A percentile compares a stretch with the other conserved stretches of the same genome.
phyloP scores from a whole-genome alignment of 805 yeast species.

The Wickerhamiella parazyma region DNA sequence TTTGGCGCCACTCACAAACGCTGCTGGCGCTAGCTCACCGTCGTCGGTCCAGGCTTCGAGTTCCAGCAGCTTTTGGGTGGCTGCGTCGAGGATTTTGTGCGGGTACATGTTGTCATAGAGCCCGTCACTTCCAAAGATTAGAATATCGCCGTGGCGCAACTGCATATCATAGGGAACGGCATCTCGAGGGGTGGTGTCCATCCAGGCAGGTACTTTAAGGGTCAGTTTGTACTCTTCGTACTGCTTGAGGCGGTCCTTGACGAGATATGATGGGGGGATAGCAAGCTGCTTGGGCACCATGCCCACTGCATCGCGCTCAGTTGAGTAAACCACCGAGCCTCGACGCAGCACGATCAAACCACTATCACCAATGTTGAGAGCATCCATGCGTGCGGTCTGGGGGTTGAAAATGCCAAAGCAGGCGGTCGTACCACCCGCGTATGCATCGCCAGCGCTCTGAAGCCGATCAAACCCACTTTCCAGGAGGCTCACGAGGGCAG shows the following conservation, averaged over 20 bases:
- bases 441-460: conserved; percentile 41
- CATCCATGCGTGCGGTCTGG: conserved; percentile 37
- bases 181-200: conserved; percentile 54
- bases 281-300: conserved; percentile 80
- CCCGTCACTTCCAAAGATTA: conserved; percentile 87
- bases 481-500: conserved; percentile 38
- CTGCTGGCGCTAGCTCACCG: conserved; percentile 18
- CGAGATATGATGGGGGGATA: conserved; percentile 51
- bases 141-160: conserved; percentile 55
- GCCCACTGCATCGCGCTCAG: conserved; percentile 16
- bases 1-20: conserved; percentile 28
- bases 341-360: conserved; percentile 81
- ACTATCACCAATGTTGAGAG: conserved; percentile 86
- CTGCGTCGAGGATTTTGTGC: conserved; percentile 54
- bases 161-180: conserved; percentile 58
- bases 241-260: background rate
- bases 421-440: conserved; percentile 90
- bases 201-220: conserved; percentile 19
- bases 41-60: conserved; percentile 25
- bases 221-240: conserved; percentile 1
- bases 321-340: conserved; percentile 33
- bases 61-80: conserved; percentile 39
- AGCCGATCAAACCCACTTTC: conserved; percentile 43
- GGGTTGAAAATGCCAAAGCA: conserved; percentile 58
- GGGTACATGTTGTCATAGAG: conserved; percentile 72